Base-by-base conservation (phyloP, 1,284 basidiomycete genomes). In the Sporisorium exsertum region DNA sequence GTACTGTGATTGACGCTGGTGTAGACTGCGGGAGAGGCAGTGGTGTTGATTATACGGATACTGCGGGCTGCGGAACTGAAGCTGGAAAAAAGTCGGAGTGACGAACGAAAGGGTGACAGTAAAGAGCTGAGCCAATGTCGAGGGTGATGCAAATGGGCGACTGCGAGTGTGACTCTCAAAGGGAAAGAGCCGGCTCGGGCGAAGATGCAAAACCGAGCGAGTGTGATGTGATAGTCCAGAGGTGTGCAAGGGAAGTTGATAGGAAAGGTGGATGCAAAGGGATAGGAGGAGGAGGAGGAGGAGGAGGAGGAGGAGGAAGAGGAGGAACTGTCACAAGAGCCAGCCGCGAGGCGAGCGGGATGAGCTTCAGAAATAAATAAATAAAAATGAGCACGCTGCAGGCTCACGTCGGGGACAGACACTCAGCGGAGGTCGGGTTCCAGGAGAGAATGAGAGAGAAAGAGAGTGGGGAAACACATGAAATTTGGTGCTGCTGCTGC, bases 361-460 rank as follows among this genome's bases (percentile, higher is more conserved):
- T n/a, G 47, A 32, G 47, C 1, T 27, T 16, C 16, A n/a, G 26
- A n/a, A 50, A 29, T 40, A 54, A n/a, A 35, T n/a, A 29, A 42
- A 49, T 37, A 40, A 58, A 59, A 59, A 59, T 32, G 18, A 16
- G 37, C 15, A 40, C 32, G 43, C 50, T 45, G 58, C 58, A 53
- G 50, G 16, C 35, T 26, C 35, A 33, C 16, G 16, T 37, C 18
- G 27, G 33, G 24, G 33, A 37, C 49, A 50, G 32, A 32, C 49
- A 50, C 49, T 50, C 18, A 50, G 49, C 49, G 29, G 49, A n/a
- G 27, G 27, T 49, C 27, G 16, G 18, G 18, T 22, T 49, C 49
- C n/a, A 50, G 49, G 49, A 29, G 26, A 43, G 40, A 43, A n/a
- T 1, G 8, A 43, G n/a, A 40, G 37, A 18, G 37, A 40, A n/a